These are phyloP conservation scores for Coemansia sp. DNA, from an alignment of 192 early-diverging fungal species.

Conservation along the genomic window DNA sequence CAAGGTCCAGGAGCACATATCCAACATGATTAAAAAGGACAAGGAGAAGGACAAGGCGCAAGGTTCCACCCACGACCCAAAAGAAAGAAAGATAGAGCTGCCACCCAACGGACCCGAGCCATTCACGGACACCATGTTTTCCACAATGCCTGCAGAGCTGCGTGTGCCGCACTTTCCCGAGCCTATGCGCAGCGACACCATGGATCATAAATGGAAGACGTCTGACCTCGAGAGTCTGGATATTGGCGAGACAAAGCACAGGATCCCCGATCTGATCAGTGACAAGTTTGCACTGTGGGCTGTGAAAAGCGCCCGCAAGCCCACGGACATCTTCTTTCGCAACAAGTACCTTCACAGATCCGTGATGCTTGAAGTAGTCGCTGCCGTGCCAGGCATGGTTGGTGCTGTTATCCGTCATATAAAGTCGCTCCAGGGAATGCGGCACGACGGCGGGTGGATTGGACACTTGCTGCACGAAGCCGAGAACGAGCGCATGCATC, in stretches of 20 bases:
- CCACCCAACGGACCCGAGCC: constrained; percentile 29
- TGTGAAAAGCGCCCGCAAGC: constrained; percentile 66
- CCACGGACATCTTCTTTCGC: constrained; percentile 71
- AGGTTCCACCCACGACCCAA: background rate
- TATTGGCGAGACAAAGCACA: constrained; percentile 62
- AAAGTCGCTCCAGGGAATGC: constrained; percentile 70
- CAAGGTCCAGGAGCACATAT: constrained; percentile 42
- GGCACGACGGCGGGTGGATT: constrained; percentile 91
- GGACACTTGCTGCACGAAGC: constrained; percentile 88
- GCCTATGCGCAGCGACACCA: constrained; percentile 68
- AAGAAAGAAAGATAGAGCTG: constrained; percentile 9
- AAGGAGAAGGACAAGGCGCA: constrained; percentile 2
- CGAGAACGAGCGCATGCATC: constrained; percentile 83
- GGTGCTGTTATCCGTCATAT: constrained; percentile 80
- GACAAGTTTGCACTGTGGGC: constrained; percentile 67
- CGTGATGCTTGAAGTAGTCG: constrained; percentile 77
- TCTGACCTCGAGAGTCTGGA: constrained; percentile 64
- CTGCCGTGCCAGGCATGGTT: constrained; percentile 88
- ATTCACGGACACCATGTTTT: constrained; percentile 22
- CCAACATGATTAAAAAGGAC: constrained; percentile 27
- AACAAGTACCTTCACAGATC: constrained; percentile 77
- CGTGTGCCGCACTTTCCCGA: constrained; percentile 38
- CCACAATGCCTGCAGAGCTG: constrained; percentile 47
- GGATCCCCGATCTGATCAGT: constrained; percentile 56
- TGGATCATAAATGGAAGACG: constrained; percentile 43